Evolutionary conservation across 352 stramenopile species (phyloP).

Genomic region (Thalassiosira exigua): DNA sequence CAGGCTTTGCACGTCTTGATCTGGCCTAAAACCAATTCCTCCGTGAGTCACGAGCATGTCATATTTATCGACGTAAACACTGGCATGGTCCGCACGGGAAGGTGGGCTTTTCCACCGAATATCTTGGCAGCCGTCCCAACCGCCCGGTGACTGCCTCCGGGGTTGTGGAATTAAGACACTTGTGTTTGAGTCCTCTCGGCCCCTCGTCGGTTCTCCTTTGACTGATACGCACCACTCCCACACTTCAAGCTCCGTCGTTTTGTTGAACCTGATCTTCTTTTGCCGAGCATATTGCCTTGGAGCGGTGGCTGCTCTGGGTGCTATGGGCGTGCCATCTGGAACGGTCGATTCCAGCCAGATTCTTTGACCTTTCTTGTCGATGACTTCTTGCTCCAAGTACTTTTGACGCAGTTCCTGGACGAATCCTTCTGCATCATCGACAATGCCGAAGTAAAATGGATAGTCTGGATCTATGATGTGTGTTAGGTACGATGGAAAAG

Average conservation of each 20-base stretch:
- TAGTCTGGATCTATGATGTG: constrained; percentile 58
- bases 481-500: too few relatives aligned
- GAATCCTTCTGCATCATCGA: constrained; percentile 55
- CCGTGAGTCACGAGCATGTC: constrained; percentile 90
- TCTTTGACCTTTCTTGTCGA: constrained; percentile 39
- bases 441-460: constrained; percentile 67
- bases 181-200: constrained; percentile 45
- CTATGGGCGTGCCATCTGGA: constrained; percentile 69
- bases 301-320: constrained; percentile 75
- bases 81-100: constrained; percentile 86
- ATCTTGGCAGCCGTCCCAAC: constrained; percentile 96
- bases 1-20: constrained; percentile 71
- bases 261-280: constrained; percentile 49
- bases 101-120: constrained; percentile 57
- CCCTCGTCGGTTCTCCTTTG: constrained; percentile 88
- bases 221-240: constrained; percentile 86
- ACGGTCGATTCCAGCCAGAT: constrained; percentile 61
- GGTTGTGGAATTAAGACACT: constrained; percentile 90
- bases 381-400: constrained; percentile 60
- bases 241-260: constrained; percentile 51
- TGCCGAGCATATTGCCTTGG: constrained; percentile 75
- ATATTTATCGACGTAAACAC: constrained; percentile 85
- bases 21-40: constrained; percentile 84
- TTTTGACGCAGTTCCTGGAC: constrained; percentile 46
- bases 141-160: constrained; percentile 88